Conservation (phyloP, 1,284 basidiomycete species). For the Ganoderma boninense region DNA sequence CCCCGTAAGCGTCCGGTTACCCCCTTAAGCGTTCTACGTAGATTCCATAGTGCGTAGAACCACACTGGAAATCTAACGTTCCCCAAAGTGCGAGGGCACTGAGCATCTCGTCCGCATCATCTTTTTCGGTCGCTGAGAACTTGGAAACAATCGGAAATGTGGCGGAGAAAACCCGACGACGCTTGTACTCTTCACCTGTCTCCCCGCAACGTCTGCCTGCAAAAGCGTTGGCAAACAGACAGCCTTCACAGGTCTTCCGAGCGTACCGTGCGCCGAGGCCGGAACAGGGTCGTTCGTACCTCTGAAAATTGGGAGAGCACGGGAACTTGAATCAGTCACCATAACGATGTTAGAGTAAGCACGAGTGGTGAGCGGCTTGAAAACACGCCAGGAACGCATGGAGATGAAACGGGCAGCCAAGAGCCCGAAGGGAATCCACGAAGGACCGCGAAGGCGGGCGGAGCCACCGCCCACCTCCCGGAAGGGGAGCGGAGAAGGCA, state of each 20-base stretch:
- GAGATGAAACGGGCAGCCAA: neutral
- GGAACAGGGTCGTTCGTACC: neutral
- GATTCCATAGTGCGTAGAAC: too few species aligned
- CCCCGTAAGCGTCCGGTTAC: too few species aligned
- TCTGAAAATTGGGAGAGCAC: neutral
- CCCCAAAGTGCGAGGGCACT: neutral
- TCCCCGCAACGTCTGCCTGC: neutral
- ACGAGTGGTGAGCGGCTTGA: neutral
- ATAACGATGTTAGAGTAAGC: slow-evolving; percentile 18
- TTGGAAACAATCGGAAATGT: neutral
- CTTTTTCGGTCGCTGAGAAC: neutral
- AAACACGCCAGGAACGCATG: neutral
- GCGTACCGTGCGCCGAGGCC: neutral
- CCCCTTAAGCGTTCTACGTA: too few species aligned
- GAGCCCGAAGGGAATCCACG: neutral
- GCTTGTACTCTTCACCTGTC: neutral
- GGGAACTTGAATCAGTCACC: slow-evolving; percentile 12
- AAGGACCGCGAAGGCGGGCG: neutral
- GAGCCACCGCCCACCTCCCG: slow-evolving; percentile 2
- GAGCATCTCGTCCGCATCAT: neutral
- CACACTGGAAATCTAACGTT: too few species aligned
- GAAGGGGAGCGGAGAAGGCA: slow-evolving; percentile 5
- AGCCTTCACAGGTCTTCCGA: neutral
- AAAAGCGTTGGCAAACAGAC: neutral
- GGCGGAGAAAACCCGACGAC: neutral